Evolutionary conservation across 2,329 filamentous ascomycete species (phyloP).

Genomic region (Sporothrix luriei): DNA sequence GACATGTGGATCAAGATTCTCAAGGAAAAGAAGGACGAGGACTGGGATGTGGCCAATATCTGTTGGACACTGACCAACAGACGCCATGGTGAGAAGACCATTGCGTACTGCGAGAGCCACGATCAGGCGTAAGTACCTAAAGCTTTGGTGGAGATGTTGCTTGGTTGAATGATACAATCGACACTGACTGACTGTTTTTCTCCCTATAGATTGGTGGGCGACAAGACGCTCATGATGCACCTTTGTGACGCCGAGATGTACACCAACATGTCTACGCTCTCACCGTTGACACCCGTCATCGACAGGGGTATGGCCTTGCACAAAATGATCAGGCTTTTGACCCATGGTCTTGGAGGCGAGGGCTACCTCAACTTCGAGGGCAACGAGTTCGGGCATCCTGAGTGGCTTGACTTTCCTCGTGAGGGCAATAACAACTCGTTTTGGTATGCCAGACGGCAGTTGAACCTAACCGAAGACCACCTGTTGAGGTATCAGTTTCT

Average conservation of each 20-base stretch:
- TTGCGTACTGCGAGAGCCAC: constrained; percentile 95
- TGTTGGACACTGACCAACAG: constrained; percentile 88
- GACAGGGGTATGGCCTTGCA: constrained; percentile 89
- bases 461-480: constrained; percentile 85
- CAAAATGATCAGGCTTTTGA: constrained; percentile 96
- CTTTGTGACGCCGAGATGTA: constrained; percentile 97
- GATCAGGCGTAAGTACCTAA: constrained; percentile 80
- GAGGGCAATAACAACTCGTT: constrained; percentile 91
- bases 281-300: constrained; percentile 83
- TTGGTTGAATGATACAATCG: background rate
- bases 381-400: constrained; percentile 97
- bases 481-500: constrained; percentile 87
- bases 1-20: constrained; percentile 99
- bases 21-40: constrained; percentile 86
- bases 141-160: background rate
- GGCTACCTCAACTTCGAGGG: constrained; percentile 98
- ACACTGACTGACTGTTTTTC: constrained; percentile 37
- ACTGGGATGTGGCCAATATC: constrained; percentile 88
- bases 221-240: constrained; percentile 98
- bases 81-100: constrained; percentile 94
- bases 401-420: constrained; percentile 98
- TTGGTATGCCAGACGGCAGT: constrained; percentile 89
- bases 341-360: constrained; percentile 88
- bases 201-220: constrained; percentile 74
- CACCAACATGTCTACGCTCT: constrained; percentile 90